These are phyloP conservation scores for Lentinula aciculospora DNA, from an alignment of 768 basidiomycete species.

Conservation along the genomic window DNA sequence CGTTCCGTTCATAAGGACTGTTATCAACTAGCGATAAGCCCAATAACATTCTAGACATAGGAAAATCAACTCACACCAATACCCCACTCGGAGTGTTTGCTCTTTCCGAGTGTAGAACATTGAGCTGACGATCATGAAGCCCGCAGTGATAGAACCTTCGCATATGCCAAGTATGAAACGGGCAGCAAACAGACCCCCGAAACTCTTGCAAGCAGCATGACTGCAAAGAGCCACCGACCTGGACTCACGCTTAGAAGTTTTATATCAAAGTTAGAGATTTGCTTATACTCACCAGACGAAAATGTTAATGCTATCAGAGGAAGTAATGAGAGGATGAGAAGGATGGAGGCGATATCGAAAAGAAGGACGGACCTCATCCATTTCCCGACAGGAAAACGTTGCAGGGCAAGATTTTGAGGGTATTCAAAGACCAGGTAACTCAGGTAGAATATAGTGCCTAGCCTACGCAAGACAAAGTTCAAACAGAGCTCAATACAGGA, in stretches of 20 bases:
- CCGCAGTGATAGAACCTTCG: constrained; percentile 68
- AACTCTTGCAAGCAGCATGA: constrained; percentile 70
- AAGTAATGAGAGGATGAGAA: neutral
- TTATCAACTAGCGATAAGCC: neutral
- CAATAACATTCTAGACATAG: neutral
- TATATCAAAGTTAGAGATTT: neutral
- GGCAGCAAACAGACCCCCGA: constrained; percentile 56
- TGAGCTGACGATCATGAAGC: constrained; percentile 69
- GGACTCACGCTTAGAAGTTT: too few relatives aligned
- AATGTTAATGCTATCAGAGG: constrained; percentile 39
- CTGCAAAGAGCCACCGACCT: constrained; percentile 45
- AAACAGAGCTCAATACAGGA: neutral
- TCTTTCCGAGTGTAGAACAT: constrained; percentile 78
- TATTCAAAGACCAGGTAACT: constrained; percentile 69
- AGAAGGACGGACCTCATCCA: constrained; percentile 61
- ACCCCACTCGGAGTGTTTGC: constrained; percentile 66
- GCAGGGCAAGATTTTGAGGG: constrained; percentile 68
- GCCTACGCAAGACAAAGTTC: constrained; percentile 32
- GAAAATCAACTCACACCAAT: constrained; percentile 58
- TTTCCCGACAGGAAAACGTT: constrained; percentile 70
- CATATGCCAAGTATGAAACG: constrained; percentile 70
- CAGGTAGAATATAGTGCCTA: constrained; percentile 71
- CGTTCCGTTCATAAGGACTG: constrained; percentile 73
- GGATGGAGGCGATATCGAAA: too few relatives aligned
- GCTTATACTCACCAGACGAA: constrained; percentile 39